Evolutionary conservation across 2,329 filamentous ascomycete species (phyloP).

Genomic region (Colletotrichum neosansevieriae): DNA sequence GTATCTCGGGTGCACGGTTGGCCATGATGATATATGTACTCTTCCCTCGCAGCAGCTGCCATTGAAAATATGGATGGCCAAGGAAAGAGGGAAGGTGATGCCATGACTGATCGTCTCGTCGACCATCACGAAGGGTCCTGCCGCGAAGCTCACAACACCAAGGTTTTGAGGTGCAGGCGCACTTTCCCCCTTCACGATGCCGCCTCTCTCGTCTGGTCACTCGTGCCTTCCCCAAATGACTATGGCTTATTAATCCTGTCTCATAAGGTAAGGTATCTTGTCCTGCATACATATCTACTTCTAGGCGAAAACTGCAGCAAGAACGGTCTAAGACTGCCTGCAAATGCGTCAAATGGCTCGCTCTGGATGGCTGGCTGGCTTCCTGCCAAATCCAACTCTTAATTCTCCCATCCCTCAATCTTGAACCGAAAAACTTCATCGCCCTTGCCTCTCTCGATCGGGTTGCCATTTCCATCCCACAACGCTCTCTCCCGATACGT

Average conservation of each 20-base stretch:
- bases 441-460: slow-evolving; percentile 64
- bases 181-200: background rate
- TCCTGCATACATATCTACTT: background rate
- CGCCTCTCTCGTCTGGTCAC: background rate
- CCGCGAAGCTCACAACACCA: background rate
- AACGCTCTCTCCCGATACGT: slow-evolving; percentile 70
- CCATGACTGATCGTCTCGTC: background rate
- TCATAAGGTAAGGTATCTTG: slow-evolving; percentile 1
- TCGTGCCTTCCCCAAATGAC: background rate
- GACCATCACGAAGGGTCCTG: background rate
- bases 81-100: background rate
- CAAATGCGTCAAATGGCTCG: background rate
- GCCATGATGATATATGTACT: background rate
- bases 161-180: background rate
- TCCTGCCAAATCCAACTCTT: background rate
- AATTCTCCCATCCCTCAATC: slow-evolving; percentile 64
- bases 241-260: background rate
- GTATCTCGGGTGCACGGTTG: slow-evolving; percentile 8
- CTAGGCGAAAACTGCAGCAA: background rate
- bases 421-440: slow-evolving; percentile 68
- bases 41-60: slow-evolving; percentile 17
- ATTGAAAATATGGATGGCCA: background rate
- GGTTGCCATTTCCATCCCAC: slow-evolving; percentile 69
- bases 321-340: background rate
- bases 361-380: background rate